These are phyloP conservation scores for Escallonia rubra DNA, from an alignment of 129 eudicot species.

Conservation along the genomic window DNA sequence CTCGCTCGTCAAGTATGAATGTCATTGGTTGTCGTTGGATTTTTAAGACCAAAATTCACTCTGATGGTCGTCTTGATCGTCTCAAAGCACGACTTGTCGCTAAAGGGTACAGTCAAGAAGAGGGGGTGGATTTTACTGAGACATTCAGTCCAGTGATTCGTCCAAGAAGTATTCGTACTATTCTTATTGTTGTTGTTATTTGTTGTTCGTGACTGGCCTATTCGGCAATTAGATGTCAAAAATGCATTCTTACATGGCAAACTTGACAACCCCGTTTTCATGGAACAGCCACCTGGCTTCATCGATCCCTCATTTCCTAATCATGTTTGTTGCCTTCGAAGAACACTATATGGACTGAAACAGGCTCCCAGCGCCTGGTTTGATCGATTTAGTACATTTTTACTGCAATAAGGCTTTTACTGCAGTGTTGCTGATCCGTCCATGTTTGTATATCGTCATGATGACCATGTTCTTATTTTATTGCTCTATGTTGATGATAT, in stretches of 20 bases:
- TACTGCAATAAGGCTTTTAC: too few relatives aligned
- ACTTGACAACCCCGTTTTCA: too few relatives aligned
- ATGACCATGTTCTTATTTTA: too few relatives aligned
- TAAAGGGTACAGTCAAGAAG: neutral
- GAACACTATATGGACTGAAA: neutral
- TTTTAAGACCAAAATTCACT: neutral
- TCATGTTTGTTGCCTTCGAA: too few relatives aligned
- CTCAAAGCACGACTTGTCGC: neutral
- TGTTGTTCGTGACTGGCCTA: neutral
- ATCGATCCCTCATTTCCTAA: too few relatives aligned
- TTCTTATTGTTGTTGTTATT: neutral
- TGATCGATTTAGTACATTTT: too few relatives aligned
- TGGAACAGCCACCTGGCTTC: too few relatives aligned
- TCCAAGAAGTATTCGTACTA: neutral
- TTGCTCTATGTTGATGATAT: too few relatives aligned
- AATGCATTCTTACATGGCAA: neutral
- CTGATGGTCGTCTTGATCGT: neutral
- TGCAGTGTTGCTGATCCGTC: too few relatives aligned
- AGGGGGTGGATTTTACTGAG: neutral
- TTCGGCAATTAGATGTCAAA: neutral
- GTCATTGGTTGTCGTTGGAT: neutral
- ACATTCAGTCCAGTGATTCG: neutral
- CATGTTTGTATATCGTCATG: too few relatives aligned
- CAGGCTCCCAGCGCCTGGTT: neutral
- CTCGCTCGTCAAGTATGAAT: neutral